phyloP scores from a whole-genome alignment of 768 basidiomycete genomes.

The Suillus sp. region DNA sequence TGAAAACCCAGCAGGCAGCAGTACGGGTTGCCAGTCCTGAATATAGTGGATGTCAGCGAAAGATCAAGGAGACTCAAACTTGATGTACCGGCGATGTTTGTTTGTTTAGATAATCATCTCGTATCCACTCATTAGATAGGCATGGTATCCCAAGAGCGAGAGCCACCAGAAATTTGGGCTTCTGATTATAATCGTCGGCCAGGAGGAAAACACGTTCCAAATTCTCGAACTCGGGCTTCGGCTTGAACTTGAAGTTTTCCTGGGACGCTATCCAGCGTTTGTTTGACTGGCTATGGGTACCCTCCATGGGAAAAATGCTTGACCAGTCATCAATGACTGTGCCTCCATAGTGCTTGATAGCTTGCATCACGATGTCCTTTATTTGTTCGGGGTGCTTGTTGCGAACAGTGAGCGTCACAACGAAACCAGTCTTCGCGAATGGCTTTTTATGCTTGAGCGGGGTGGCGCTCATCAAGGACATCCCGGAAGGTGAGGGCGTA shows the following conservation, averaged over 20 bases:
- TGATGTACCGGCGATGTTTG: slow-evolving; percentile 33
- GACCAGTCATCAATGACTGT: slow-evolving; percentile 64
- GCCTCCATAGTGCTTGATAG: slow-evolving; percentile 56
- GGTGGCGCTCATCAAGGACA: slow-evolving; percentile 42
- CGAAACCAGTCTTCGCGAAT: slow-evolving; percentile 55
- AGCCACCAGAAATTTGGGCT: slow-evolving; percentile 79
- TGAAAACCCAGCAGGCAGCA: slow-evolving; percentile 55
- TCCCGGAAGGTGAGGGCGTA: slow-evolving; percentile 52
- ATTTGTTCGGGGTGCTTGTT: slow-evolving; percentile 39
- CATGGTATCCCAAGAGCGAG: slow-evolving; percentile 89
- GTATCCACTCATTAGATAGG: slow-evolving; percentile 59
- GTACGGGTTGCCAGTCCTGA: slow-evolving; percentile 63
- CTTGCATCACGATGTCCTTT: slow-evolving; percentile 44
- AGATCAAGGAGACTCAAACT: slow-evolving; percentile 11
- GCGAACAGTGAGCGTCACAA: slow-evolving; percentile 52
- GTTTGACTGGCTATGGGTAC: slow-evolving; percentile 42
- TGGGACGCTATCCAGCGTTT: slow-evolving; percentile 57
- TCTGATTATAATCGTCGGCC: slow-evolving; percentile 65
- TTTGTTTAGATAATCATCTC: slow-evolving; percentile 33
- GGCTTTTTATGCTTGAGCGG: slow-evolving; percentile 40
- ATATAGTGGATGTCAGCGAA: not conserved
- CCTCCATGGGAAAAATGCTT: slow-evolving; percentile 56
- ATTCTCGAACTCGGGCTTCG: slow-evolving; percentile 37
- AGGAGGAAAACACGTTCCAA: slow-evolving; percentile 60
- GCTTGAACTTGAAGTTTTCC: slow-evolving; percentile 47